A percentile compares a stretch with the other conserved stretches of the same genome.
Conservation (phyloP, 129 eudicot species). For the Artemisia tridentata region DNA sequence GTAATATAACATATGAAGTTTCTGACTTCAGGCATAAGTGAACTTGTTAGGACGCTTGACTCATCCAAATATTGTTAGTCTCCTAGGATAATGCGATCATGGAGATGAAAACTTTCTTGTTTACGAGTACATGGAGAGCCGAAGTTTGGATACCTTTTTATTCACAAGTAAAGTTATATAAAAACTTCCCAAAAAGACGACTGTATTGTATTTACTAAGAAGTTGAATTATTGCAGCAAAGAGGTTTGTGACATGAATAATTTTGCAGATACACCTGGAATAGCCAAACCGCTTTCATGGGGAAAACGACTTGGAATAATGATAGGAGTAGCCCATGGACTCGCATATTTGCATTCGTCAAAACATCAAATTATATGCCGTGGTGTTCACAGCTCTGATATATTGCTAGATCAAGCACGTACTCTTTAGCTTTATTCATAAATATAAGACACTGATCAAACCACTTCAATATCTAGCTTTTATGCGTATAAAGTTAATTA, state of each 20-base stretch:
- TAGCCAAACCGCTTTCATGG: constrained; percentile 24
- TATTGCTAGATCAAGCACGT: constrained; percentile 28
- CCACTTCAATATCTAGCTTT: background rate
- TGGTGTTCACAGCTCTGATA: constrained; percentile 23
- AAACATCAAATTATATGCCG: constrained; percentile 11
- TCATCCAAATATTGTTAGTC: constrained; percentile 32
- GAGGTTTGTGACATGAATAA: background rate
- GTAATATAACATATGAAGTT: background rate
- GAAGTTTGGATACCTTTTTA: constrained; percentile 18
- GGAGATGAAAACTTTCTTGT: constrained; percentile 27
- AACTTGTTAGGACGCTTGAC: background rate
- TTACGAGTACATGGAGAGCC: constrained; percentile 32
- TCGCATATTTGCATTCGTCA: constrained; percentile 14
- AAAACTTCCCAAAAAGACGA: background rate
- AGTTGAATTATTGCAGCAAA: background rate
- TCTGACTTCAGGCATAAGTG: constrained; percentile 29
- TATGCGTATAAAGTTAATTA: background rate
- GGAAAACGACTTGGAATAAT: constrained; percentile 23
- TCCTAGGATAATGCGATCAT: constrained; percentile 35
- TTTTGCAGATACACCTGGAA: constrained; percentile 10
- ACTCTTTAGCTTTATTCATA: background rate
- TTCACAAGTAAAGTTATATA: constrained; percentile 17
- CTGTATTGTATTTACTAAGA: background rate
- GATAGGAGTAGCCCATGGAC: constrained; percentile 31
- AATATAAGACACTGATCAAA: background rate